phyloP scores from a whole-genome alignment of 1,284 basidiomycete genomes.

The Fomitopsis pinicola region DNA sequence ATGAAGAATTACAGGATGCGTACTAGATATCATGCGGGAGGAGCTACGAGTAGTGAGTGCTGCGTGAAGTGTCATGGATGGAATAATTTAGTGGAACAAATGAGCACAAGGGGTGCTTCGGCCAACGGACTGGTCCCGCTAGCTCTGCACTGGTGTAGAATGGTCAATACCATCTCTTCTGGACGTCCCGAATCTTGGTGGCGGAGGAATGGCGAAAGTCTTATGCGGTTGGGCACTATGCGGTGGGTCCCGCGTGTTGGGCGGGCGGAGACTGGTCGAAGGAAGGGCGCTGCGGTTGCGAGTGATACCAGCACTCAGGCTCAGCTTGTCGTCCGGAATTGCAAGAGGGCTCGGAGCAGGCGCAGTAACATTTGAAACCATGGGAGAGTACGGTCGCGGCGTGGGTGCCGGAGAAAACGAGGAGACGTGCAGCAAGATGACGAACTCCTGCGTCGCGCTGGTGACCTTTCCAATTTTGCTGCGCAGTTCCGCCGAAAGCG shows the following conservation, averaged over 20 bases:
- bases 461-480: slow-evolving; percentile 68
- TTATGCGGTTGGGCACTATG: slow-evolving; percentile 53
- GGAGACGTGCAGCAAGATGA: slow-evolving; percentile 76
- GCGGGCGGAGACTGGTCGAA: slow-evolving; percentile 36
- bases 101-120: not conserved
- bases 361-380: slow-evolving; percentile 27
- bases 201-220: slow-evolving; percentile 40
- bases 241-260: slow-evolving; percentile 37
- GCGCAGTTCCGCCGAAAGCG: slow-evolving; percentile 54
- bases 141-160: slow-evolving; percentile 3
- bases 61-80: slow-evolving; percentile 2
- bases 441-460: slow-evolving; percentile 74
- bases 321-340: slow-evolving; percentile 36
- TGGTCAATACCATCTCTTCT: slow-evolving; percentile 8
- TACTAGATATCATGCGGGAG: not conserved
- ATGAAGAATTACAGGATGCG: not conserved
- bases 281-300: slow-evolving; percentile 57
- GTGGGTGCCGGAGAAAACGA: slow-evolving; percentile 60
- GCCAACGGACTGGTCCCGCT: not conserved
- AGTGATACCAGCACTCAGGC: slow-evolving; percentile 47
- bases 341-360: slow-evolving; percentile 18
- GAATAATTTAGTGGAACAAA: slow-evolving; percentile 8
- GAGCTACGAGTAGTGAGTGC: not conserved
- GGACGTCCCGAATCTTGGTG: slow-evolving; percentile 17
- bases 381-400: slow-evolving; percentile 57